These are phyloP conservation scores for Forsythia viridissima DNA, from an alignment of 257 asterid species.

Conservation along the genomic window DNA sequence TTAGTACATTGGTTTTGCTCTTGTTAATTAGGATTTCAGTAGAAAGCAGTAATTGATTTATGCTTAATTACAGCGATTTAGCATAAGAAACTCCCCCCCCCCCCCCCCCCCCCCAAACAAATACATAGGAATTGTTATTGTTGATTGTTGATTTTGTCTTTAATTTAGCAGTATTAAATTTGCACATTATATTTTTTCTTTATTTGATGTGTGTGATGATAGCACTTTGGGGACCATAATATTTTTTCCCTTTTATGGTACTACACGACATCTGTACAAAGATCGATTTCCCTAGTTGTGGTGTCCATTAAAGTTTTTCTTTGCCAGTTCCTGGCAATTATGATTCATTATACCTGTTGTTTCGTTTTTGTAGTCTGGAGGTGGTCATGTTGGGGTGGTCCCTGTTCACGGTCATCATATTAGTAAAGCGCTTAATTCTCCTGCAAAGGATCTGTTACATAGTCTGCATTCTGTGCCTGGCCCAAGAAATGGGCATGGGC, in stretches of 20 bases:
- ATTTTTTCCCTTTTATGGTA: not conserved
- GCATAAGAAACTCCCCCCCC: too few species aligned
- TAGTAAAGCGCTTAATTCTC: constrained; percentile 28
- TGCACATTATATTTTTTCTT: not conserved
- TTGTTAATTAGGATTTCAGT: not conserved
- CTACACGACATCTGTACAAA: not conserved
- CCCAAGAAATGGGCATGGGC: constrained; percentile 45
- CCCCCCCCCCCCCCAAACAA: too few species aligned
- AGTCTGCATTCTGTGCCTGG: constrained; percentile 50
- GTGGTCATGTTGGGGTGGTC: constrained; percentile 31
- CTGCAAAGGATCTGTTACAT: constrained; percentile 31
- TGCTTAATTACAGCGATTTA: too few species aligned
- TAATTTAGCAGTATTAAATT: not conserved
- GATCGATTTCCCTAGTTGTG: not conserved
- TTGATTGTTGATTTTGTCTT: not conserved
- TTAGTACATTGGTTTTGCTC: constrained; percentile 3
- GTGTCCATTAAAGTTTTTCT: not conserved
- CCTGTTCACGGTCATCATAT: constrained; percentile 41
- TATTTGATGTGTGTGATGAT: not conserved
- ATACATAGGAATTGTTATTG: not conserved
- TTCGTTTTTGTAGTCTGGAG: constrained; percentile 36
- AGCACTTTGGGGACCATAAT: constrained; percentile 4
- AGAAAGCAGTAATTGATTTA: too few species aligned
- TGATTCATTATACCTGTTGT: constrained; percentile 3
- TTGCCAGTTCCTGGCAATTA: not conserved